Evolutionary conservation across 2,329 filamentous ascomycete genomes (phyloP), one percentile per base, ranked within the genome.

Genomic region (Fusarium stilboides): DNA sequence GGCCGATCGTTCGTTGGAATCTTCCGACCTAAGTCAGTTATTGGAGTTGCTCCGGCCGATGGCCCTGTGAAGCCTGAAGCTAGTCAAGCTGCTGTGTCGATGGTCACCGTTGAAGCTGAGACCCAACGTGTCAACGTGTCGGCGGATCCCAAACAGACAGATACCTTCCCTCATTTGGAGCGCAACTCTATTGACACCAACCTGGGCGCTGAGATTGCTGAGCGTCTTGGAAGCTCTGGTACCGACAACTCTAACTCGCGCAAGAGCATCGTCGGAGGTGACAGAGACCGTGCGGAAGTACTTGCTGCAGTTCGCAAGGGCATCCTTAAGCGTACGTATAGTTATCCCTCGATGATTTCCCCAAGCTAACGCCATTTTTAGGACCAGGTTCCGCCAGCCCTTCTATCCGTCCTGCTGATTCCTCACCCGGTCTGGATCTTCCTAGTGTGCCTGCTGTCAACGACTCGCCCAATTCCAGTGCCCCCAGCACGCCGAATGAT

Each of bases 91-190:
- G 88, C 94, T 66, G 92, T 99, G 2, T 97, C 96, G 0, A 97
- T 97, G 89, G 92, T 99, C 52, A 98, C 93, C 10, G 94, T 96
- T 6, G 96, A 99, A 81, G 96, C 95, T 2, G 95, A 98, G 80
- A 88, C 94, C 53, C 93, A 97, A 72, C 90, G 83, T 65, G 91
- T 96, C 61, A 94, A 96, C 71, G 90, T 94, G 45, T 94, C 92
- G 60, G 84, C 86, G 2, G 87, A 93, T 65, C 88, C 90, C 2
- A 86, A 89, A 67, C 87, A 91, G 5, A 88, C 92, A 57, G 83
- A 83, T 50, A 89, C 88, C 6, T 97, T 94, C 75, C 94, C 94
- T 26, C 93, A 91, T 74, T 83, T 97, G 24, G 94, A 97, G 80
- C 86, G 90, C 40, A 94, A 94, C 75, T 95, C 92, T 1, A 83